Evolutionary conservation across 176 grass and related monocot species (phyloP), one percentile per base, ranked within the genome.

Genomic region (Hordeum marinum): DNA sequence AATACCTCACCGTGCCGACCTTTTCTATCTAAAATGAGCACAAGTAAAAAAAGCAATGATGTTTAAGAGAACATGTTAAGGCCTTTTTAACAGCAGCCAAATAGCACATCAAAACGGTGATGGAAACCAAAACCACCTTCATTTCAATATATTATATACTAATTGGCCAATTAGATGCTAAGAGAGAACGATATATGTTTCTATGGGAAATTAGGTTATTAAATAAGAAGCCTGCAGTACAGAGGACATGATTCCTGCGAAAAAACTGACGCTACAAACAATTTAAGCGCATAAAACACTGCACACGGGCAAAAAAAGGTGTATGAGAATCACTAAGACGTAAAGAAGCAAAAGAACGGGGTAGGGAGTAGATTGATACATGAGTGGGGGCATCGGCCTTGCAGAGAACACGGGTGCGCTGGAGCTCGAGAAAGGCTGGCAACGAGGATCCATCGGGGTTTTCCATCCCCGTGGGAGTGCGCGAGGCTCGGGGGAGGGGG

Each of bases 401-500:
- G 91, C 96, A 98, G 17, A 90, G 20, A 27, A 92, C 96, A 42
- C 91, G 93, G 3, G 96, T 92, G 24, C 89, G 92, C 83, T 94
- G 93, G 60, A 94, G 45, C 68, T 95, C 86, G 37, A 98, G 89
- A 57, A 57, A 57, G 54, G 20, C 18, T 57, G 54, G 54, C 54
- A 57, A 8, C 7, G 54, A 57, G 54, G 18, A 21, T 8, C 54
- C 54, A 57, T 21, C 54, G 54, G 2, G 54, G 54, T 21, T 57
- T 57, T 21, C 54, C 54, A 57, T 55, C 52, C 52, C 52, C 52
- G 52, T 18, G 18, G 52, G 52, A 55, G 52, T 17, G 52, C 21
- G 52, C 52, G 52, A 9, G 52, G 52, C 52, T 55, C 6, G 52
- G 52, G 52, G 52, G 52, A 55, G 52, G 52, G 18, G 52, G 52